These are phyloP conservation scores for Omphalotus olearius DNA, from an alignment of 1,284 basidiomycete genomes.

Conservation along the genomic window DNA sequence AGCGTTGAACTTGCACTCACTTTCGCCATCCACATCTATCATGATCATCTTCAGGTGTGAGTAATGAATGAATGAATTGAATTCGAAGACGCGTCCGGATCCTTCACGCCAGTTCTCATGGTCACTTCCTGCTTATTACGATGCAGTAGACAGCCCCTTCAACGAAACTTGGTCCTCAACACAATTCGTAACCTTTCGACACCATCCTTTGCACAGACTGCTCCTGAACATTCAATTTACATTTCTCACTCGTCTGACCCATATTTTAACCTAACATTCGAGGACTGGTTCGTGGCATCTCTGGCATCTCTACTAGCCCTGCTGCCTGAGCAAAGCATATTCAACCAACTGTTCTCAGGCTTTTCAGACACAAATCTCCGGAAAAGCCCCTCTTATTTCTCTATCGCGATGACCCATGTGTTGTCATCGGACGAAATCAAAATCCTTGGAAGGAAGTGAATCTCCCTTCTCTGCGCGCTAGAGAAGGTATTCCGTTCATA, in stretches of 20 bases:
- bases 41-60: too few species aligned
- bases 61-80: too few species aligned
- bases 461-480: constrained; percentile 40
- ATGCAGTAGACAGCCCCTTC: background rate
- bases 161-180: background rate
- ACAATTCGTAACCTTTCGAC: background rate
- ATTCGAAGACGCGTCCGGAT: too few species aligned
- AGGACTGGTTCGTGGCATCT: constrained; percentile 74
- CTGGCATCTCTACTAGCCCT: constrained; percentile 9
- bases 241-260: constrained; percentile 83
- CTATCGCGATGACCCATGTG: constrained; percentile 88
- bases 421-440: constrained; percentile 95
- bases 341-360: constrained; percentile 44
- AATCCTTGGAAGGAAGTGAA: constrained; percentile 99
- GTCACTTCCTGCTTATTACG: constrained; percentile 2
- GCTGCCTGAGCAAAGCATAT: constrained; percentile 1
- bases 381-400: constrained; percentile 76
- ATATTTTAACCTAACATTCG: constrained; percentile 91
- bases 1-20: too few species aligned
- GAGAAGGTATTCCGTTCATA: constrained; percentile 71
- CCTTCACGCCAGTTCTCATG: background rate
- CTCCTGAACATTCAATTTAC: constrained; percentile 59
- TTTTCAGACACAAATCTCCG: constrained; percentile 73
- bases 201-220: background rate
- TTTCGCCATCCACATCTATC: too few species aligned